Evolutionary conservation across 2,329 filamentous ascomycete species (phyloP), one percentile per base, ranked within the genome.

Genomic region (Dactylellina drechsleri): DNA sequence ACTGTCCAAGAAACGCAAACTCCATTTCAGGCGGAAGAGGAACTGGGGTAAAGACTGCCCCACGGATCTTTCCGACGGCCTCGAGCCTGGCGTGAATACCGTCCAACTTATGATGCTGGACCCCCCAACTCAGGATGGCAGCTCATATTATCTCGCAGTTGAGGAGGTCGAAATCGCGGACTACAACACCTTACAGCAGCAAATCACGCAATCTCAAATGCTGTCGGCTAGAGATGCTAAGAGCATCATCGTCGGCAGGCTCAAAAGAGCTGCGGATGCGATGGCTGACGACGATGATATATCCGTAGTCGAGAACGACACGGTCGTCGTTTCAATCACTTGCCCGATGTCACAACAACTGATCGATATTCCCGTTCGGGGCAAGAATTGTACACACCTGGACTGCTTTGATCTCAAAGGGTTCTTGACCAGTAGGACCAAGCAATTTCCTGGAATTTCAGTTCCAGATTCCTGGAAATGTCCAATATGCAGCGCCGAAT

Each of bases 331-430:
- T 76, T 81, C 80, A 5, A 79, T 86, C 12, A 81, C 82, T 73
- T 85, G 86, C 64, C 85, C 85, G 0, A 83, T 85, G 77, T 82
- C 80, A 56, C 81, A 80, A 47, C 81, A 80, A 41, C 79, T 95
- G 10, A 93, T 91, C 80, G 83, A 86, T 4, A 85, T 86, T 0
- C 94, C 95, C 0, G 92, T 90, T 1, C 89, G 93, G 28, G 89
- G 92, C 26, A 83, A 79, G 6, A 78, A 81, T 2, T 99, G 95
- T 81, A 83, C 84, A 23, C 94, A 99, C 80, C 84, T 90, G 41
- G 92, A 97, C 80, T 97, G 93, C 80, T 97, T 98, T 80, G 94
- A 98, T 80, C 87, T 97, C 6, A 86, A 91, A 18, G 93, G 87
- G 0, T 98, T 92, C 84, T 86, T 99, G 7, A 82, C 84, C 13